A percentile compares a stretch with the other conserved stretches of the same genome.
These are phyloP conservation scores for Camellia japonica DNA, from an alignment of 148 eudicot genomes.

Conservation along the genomic window DNA sequence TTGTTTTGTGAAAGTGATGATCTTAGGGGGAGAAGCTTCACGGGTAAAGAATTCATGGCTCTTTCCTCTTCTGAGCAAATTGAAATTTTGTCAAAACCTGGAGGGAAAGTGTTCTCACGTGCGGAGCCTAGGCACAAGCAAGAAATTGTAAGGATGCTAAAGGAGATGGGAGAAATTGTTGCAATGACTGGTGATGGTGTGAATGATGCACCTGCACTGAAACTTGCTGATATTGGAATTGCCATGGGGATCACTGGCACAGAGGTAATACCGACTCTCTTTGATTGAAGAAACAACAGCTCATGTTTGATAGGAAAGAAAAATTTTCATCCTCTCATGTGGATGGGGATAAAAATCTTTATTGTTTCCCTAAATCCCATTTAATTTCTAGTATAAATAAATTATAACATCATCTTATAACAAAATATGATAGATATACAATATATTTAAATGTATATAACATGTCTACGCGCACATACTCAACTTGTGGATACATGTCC, in stretches of 20 bases:
- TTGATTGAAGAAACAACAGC: no score
- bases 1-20: slow-evolving; percentile 51
- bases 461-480: no score
- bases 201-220: slow-evolving; percentile 91
- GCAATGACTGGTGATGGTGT: slow-evolving; percentile 99
- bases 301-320: no score
- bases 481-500: no score
- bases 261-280: slow-evolving; percentile 45
- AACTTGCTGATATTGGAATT: slow-evolving; percentile 89
- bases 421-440: no score
- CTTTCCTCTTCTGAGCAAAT: slow-evolving; percentile 46
- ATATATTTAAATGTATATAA: no score
- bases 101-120: slow-evolving; percentile 76
- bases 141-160: slow-evolving; percentile 79
- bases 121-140: slow-evolving; percentile 96
- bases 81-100: slow-evolving; percentile 56
- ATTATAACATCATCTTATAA: no score
- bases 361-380: no score
- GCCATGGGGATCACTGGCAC: slow-evolving; percentile 95
- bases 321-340: no score
- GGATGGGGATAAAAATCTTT: no score
- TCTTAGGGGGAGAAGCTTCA: slow-evolving; percentile 57
- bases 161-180: slow-evolving; percentile 77
- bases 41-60: slow-evolving; percentile 85
- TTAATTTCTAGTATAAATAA: no score